Evolutionary conservation across 202 grass and related monocot genomes (phyloP), one percentile per base, ranked within the genome.

Genomic region (Zizania palustris): DNA sequence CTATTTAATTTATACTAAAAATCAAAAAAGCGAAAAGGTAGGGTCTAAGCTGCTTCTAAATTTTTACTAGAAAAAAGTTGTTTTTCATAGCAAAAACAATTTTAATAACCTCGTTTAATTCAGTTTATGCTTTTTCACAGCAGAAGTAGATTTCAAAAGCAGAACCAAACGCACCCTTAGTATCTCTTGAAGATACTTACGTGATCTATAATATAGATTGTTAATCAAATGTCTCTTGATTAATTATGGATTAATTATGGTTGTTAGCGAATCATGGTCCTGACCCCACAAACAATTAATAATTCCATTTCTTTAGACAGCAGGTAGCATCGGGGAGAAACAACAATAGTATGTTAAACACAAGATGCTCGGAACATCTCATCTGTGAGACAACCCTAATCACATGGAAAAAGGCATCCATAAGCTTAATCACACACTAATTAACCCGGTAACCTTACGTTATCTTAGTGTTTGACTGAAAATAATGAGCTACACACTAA

Each of bases 311-410:
- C 4, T 22, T 64, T 13, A 8, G 55, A 79, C 54, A 74, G 61
- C 53, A 41, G 69, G 61, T 44, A 41, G 69, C 63, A 84, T 57
- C 45, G 7, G 55, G 11, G 45, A 28, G 28, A 60, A 76, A 54
- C 65, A 19, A 20, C 18, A 74, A 42, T 80, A 19, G 16, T 40
- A 35, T 79, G 14, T 35, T 48, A 43, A 42, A 6, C 55, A 36
- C 56, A 21, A 74, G 85, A 83, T 87, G 85, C 74, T 55, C 18
- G 74, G 81, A 65, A 80, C 80, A 65, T 88, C 63, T 80, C 71
- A 37, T 65, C 5, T 18, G 34, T 76, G 74, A 43, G 45, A 48
- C 45, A 19, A 9, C 16, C 51, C 51, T n/a, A 55, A 55, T 55
- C 20, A 55, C 51, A 22, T 7, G 48, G 2, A 4, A 28, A 43